These are phyloP conservation scores for Fusarium sp. DNA, from an alignment of 2,329 filamentous ascomycete species.

Conservation along the genomic window DNA sequence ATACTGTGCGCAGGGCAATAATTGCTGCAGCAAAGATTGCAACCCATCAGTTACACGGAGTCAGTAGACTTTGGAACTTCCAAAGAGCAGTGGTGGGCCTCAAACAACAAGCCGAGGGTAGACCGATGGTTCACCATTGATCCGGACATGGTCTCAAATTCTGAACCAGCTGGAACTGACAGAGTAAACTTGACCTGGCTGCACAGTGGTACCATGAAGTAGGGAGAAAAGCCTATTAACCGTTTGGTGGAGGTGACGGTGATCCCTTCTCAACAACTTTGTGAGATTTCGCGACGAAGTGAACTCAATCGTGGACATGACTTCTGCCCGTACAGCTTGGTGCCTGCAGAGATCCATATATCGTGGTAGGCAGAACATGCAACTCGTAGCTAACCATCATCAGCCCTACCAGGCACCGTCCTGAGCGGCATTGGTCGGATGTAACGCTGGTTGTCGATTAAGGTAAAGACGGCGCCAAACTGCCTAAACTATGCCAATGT, in stretches of 20 bases:
- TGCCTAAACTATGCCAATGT: neutral
- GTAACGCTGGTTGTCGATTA: neutral
- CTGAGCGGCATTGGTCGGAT: neutral
- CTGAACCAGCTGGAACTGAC: neutral
- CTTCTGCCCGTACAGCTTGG: neutral
- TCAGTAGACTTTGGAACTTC: neutral
- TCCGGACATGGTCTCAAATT: neutral
- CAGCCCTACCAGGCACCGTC: slow-evolving; percentile 27
- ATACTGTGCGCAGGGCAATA: neutral
- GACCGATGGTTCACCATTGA: neutral
- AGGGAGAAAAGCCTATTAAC: neutral
- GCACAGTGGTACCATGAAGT: neutral
- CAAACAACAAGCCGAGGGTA: neutral
- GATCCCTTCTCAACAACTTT: neutral
- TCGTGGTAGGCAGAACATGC: neutral
- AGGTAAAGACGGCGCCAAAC: neutral
- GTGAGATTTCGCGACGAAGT: neutral
- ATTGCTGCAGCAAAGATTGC: neutral
- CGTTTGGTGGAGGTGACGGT: neutral
- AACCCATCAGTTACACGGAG: neutral
- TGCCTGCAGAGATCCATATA: neutral
- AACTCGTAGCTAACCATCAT: neutral
- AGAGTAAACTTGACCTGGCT: neutral
- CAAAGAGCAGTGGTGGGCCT: neutral
- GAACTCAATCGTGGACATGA: neutral